Evolutionary conservation across 148 eudicot genomes (phyloP).

Genomic region (Amaranthus palmeri): DNA sequence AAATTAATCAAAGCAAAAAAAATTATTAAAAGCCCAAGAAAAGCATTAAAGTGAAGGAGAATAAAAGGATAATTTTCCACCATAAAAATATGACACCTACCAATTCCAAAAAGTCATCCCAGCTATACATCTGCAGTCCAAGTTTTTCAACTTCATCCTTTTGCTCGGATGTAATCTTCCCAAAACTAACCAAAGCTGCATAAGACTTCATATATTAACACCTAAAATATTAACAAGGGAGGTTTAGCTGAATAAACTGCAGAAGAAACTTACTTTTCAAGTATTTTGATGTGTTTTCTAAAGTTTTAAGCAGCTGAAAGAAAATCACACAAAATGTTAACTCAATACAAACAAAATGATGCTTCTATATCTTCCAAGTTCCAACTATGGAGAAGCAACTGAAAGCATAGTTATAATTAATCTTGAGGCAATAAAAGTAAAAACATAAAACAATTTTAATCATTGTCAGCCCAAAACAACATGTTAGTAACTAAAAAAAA

Average conservation of each 20-base stretch:
- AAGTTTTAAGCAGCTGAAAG: slow-evolving; percentile 79
- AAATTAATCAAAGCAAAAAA: not conserved
- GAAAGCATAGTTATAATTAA: not conserved
- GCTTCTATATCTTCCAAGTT: no score
- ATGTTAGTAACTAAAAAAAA: no score
- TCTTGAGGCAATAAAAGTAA: not conserved
- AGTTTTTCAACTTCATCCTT: slow-evolving; percentile 60
- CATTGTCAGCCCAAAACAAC: not conserved
- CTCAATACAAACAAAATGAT: slow-evolving; percentile 10
- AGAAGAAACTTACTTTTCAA: slow-evolving; percentile 63
- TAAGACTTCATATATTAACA: slow-evolving; percentile 3
- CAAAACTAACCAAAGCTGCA: slow-evolving; percentile 94
- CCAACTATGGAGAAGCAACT: no score
- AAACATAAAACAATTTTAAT: not conserved
- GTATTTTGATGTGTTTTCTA: slow-evolving; percentile 52
- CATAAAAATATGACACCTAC: slow-evolving; percentile 35
- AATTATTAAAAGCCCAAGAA: not conserved
- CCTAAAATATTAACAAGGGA: not conserved
- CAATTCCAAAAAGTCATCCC: slow-evolving; percentile 86
- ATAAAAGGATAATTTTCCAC: not conserved
- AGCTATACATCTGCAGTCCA: slow-evolving; percentile 61
- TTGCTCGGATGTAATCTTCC: slow-evolving; percentile 63
- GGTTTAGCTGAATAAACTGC: not conserved
- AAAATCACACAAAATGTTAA: slow-evolving; percentile 11
- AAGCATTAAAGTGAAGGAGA: not conserved